phyloP scores from a whole-genome alignment of 2,329 filamentous ascomycete genomes.

The Microcyclospora tardicrescens region DNA sequence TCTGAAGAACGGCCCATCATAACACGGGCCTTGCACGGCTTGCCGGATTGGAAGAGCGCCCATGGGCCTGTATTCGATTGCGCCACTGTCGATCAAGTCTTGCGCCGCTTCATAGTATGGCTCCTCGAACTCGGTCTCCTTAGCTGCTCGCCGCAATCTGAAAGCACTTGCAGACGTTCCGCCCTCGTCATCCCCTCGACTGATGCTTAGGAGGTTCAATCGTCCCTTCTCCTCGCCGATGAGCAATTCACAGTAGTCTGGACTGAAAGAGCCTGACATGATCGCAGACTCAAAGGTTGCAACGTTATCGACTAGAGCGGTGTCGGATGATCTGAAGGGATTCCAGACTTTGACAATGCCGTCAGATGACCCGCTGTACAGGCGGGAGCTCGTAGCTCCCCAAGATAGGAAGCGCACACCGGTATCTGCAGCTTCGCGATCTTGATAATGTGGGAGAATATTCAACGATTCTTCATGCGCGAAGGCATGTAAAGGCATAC shows the following conservation, averaged over 20 bases:
- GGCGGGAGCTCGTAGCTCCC: conserved; percentile 37
- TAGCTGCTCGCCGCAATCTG: conserved; percentile 1
- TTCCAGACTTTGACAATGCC: conserved; percentile 49
- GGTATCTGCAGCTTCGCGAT: conserved; percentile 41
- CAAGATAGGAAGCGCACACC: conserved; percentile 47
- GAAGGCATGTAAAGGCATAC: conserved; percentile 36
- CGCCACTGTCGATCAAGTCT: conserved; percentile 18
- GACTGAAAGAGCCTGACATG: conserved; percentile 45
- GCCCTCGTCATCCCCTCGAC: conserved; percentile 7
- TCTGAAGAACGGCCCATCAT: conserved; percentile 26
- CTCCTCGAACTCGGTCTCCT: background rate
- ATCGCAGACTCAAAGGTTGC: conserved; percentile 38
- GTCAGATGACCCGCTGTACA: conserved; percentile 50
- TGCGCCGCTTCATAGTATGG: conserved; percentile 10
- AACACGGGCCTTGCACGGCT: conserved; percentile 32
- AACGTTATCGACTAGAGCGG: conserved; percentile 40
- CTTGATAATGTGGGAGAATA: conserved; percentile 30
- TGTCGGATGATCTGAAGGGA: conserved; percentile 37
- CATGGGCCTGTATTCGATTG: conserved; percentile 26
- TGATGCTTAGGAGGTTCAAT: conserved; percentile 38
- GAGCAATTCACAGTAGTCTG: conserved; percentile 42
- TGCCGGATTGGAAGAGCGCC: conserved; percentile 32
- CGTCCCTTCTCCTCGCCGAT: conserved; percentile 45
- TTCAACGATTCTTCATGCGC: conserved; percentile 39
- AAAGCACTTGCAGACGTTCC: conserved; percentile 14